These are phyloP conservation scores for Fremontodendron californicum DNA, from an alignment of 345 rosid species.

Conservation along the genomic window DNA sequence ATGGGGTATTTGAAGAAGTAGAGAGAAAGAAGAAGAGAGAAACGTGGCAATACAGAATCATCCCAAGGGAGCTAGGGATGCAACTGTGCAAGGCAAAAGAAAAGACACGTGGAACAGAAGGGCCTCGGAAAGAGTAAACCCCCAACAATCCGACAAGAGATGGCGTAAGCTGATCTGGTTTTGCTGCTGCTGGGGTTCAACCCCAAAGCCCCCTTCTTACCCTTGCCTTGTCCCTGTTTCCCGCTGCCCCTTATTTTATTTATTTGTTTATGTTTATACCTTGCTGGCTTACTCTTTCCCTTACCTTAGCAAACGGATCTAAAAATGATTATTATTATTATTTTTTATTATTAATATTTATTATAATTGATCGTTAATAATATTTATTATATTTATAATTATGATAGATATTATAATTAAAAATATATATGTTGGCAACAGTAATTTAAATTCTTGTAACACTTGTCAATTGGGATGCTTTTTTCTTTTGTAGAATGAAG, in stretches of 20 bases:
- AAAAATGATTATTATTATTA: no score
- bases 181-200: neutral
- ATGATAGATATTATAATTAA: no score
- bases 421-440: no score
- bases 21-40: neutral
- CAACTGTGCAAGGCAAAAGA: constrained; percentile 8
- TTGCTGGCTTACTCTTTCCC: no score
- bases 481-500: neutral
- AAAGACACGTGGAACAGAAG: constrained; percentile 20
- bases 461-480: neutral
- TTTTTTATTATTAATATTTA: no score
- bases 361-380: no score
- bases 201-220: neutral
- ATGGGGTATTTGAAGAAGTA: neutral
- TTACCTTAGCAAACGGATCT: no score
- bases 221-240: constrained; percentile 6
- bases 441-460: no score
- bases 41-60: constrained; percentile 13
- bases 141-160: constrained; percentile 22
- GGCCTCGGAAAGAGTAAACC: neutral
- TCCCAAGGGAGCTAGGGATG: neutral
- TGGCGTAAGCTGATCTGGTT: constrained; percentile 14
- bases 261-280: neutral
- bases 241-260: neutral
- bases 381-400: no score